These are phyloP conservation scores for Oryza punctata DNA, from an alignment of 176 grass and related monocot genomes.

Conservation along the genomic window DNA sequence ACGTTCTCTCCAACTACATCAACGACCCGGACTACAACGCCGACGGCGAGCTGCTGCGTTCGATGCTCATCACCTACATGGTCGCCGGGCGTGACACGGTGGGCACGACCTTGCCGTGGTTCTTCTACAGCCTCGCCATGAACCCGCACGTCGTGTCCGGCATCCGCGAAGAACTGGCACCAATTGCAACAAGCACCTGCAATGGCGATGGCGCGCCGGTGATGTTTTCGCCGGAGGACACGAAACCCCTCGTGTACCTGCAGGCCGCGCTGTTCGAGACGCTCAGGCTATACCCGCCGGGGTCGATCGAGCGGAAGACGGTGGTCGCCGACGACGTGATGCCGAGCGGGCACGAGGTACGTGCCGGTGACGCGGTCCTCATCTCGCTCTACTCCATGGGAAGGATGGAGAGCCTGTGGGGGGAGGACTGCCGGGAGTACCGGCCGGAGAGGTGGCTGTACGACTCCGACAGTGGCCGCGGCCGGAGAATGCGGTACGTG, in stretches of 20 bases:
- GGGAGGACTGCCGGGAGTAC: not conserved
- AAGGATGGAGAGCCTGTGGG: conserved; percentile 14
- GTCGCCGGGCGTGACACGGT: conserved; percentile 43
- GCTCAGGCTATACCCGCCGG: conserved; percentile 37
- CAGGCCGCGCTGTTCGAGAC: conserved; percentile 49
- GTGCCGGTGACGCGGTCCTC: not conserved
- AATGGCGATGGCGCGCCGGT: not conserved
- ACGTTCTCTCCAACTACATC: not conserved
- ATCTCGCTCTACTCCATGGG: not conserved
- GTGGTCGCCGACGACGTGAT: conserved; percentile 12
- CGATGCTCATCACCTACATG: conserved; percentile 28
- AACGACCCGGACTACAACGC: not conserved
- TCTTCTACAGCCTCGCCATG: conserved; percentile 34
- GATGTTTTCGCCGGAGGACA: conserved; percentile 33
- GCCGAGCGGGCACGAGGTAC: conserved; percentile 6
- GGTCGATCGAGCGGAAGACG: conserved; percentile 28
- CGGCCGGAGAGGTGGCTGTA: conserved; percentile 5
- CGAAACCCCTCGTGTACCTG: conserved; percentile 39
- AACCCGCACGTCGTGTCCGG: conserved; percentile 7
- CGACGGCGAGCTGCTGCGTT: not conserved
- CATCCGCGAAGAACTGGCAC: conserved; percentile 32
- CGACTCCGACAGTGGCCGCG: no score
- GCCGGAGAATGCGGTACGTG: not conserved
- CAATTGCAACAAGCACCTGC: not conserved
- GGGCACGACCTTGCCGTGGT: conserved; percentile 32